Conservation (phyloP, 805 yeast species). For the Huiozyma naganishii region DNA sequence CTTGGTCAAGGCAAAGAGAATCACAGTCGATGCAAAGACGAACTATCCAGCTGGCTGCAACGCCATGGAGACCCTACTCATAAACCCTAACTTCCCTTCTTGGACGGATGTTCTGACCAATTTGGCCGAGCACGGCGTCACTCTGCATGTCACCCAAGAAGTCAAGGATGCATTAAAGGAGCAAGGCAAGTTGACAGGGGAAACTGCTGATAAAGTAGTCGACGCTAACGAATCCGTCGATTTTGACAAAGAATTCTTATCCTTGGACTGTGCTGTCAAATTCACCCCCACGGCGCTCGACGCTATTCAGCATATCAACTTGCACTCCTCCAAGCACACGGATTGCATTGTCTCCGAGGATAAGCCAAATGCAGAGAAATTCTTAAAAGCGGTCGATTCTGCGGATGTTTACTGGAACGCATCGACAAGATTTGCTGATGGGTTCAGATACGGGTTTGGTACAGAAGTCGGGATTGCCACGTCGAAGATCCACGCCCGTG, state of each 20-base stretch:
- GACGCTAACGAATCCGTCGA: conserved; percentile 42
- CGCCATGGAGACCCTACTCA: conserved; percentile 79
- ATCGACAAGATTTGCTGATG: conserved; percentile 95
- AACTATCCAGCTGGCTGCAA: conserved; percentile 99
- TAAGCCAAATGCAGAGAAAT: conserved; percentile 58
- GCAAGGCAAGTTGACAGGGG: conserved; percentile 8
- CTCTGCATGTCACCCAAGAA: conserved; percentile 55
- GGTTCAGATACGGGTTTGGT: conserved; percentile 96
- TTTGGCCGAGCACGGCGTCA: conserved; percentile 53
- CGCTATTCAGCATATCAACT: conserved; percentile 81
- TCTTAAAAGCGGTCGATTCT: conserved; percentile 80
- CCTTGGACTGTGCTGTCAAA: conserved; percentile 71
- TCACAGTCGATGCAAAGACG: conserved; percentile 80
- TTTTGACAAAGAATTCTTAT: conserved; percentile 74
- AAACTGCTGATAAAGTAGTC: conserved; percentile 25
- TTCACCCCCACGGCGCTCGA: conserved; percentile 46
- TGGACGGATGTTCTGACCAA: conserved; percentile 32
- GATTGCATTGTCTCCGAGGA: conserved; percentile 81
- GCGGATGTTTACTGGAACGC: conserved; percentile 98
- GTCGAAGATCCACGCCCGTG: conserved; percentile 94
- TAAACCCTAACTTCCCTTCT: conserved; percentile 31
- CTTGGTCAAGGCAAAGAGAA: conserved; percentile 59
- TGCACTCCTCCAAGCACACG: conserved; percentile 92
- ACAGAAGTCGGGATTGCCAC: conserved; percentile 98
- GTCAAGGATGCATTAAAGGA: conserved; percentile 23